Evolutionary conservation across 176 grass and related monocot genomes (phyloP).

Genomic region (Triticum turgidum): DNA sequence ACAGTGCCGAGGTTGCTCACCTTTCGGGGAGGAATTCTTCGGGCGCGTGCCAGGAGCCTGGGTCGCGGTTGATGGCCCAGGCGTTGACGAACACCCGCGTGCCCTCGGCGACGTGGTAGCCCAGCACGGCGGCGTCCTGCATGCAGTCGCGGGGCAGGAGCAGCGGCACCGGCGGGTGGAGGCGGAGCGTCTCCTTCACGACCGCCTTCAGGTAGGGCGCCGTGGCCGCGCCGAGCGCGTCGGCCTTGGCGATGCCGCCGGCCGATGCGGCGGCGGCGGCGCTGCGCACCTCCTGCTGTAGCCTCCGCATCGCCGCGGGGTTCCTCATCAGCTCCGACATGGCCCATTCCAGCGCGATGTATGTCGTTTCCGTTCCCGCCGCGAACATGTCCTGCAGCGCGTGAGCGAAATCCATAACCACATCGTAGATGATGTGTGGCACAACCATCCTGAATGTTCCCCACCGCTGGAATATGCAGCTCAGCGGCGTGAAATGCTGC

Average conservation of each 20-base stretch:
- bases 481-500: too few relatives aligned
- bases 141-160: conserved; percentile 52
- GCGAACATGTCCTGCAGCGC: conserved; percentile 43
- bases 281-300: conserved; percentile 30
- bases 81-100: conserved; percentile 62
- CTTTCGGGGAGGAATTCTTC: conserved; percentile 45
- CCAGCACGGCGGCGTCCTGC: conserved; percentile 30
- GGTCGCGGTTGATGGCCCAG: conserved; percentile 48
- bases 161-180: conserved; percentile 50
- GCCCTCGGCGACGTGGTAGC: conserved; percentile 37
- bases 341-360: conserved; percentile 46
- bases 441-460: neutral
- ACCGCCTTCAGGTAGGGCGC: conserved; percentile 45
- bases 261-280: neutral
- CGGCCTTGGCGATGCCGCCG: neutral
- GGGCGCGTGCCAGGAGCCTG: conserved; percentile 40
- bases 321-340: conserved; percentile 55
- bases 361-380: conserved; percentile 43
- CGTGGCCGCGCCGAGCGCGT: neutral
- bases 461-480: too few relatives aligned
- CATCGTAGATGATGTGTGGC: neutral
- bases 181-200: conserved; percentile 54
- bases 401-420: neutral
- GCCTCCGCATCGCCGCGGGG: conserved; percentile 29
- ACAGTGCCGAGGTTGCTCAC: neutral